Conservation (phyloP, 2,329 filamentous ascomycete species). For the Colletotrichum eremochloae region DNA sequence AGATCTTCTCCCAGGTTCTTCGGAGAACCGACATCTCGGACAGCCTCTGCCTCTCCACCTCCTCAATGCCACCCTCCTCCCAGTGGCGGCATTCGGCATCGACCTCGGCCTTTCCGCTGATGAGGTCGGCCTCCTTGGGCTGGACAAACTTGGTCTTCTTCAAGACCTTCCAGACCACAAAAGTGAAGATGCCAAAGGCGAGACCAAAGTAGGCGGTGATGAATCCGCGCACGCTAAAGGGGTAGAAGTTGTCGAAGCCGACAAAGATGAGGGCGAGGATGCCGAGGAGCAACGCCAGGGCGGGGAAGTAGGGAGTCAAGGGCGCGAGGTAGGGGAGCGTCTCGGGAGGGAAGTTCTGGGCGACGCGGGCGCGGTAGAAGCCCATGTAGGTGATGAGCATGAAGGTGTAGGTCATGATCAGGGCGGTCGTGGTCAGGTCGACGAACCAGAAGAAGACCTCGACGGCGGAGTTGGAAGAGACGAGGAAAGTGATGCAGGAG, state of each 20-base stretch:
- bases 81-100: constrained; percentile 65
- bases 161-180: constrained; percentile 74
- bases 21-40: constrained; percentile 52
- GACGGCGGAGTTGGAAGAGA: constrained; percentile 53
- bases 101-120: constrained; percentile 74
- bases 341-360: constrained; percentile 62
- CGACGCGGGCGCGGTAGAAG: constrained; percentile 66
- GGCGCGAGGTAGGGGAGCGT: constrained; percentile 64
- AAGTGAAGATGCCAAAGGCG: constrained; percentile 68
- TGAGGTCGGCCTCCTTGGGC: constrained; percentile 71
- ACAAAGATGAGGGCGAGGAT: constrained; percentile 66
- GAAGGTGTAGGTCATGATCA: constrained; percentile 70
- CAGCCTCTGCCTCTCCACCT: constrained; percentile 56
- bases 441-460: constrained; percentile 59
- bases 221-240: constrained; percentile 63
- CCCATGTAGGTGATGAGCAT: constrained; percentile 61
- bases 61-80: constrained; percentile 61
- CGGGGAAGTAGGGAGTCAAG: constrained; percentile 65
- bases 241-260: constrained; percentile 68
- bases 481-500: constrained; percentile 54
- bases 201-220: constrained; percentile 68
- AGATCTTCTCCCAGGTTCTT: constrained; percentile 56
- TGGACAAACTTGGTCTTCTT: constrained; percentile 70
- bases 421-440: constrained; percentile 68
- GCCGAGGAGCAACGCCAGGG: constrained; percentile 62